Base-by-base conservation (phyloP, 345 rosid species). In the Pugionium dolabratum region DNA sequence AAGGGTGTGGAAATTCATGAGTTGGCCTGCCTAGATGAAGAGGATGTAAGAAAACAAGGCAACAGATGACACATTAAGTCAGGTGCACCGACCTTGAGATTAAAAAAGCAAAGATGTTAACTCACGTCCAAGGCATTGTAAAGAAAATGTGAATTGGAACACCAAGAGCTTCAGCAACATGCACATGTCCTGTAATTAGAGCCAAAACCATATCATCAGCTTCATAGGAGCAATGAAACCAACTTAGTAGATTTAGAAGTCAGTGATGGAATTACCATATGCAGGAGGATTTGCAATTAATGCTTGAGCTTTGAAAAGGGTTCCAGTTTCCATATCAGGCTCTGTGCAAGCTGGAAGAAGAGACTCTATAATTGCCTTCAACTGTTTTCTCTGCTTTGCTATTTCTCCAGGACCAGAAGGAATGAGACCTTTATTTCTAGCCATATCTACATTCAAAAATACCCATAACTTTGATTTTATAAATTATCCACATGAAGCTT, bases 41-140 rank as follows among this genome's bases (percentile, higher is more conserved):
- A 57, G 33, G 55, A 80, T 30, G 4, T 67, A 33, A 60, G 5
- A 59, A 47, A 30, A 54, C 46, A 60, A 64, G 67, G 43, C 66
- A 57, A 66, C 36, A 42, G 18, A 18, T 18, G 18, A 18, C 18
- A 18, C 18, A 18, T 18, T 18, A 18, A 18, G 18, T 18, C 18
- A 18, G 18, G 18, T 18, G 18, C 18, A 18, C 18, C 18, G 18
- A 18, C 18, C 18, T 18, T 18, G 18, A 18, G 18, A 18, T 18
- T 18, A 18, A 18, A 18, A 18, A 18, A 18, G 18, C 18, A 18
- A 18, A 18, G 18, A 18, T 18, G 18, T 55, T 57, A 75, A 90
- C 99, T 90, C 88, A 94, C 99, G 97, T 94, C 99, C 99, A 94
- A 54, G 99, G 99, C 99, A 94, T 94, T 7, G 99, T 94, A 88